Evolutionary conservation across 179 eudicot species (phyloP), one percentile per base, ranked within the genome.

Genomic region (Nepenthes alata): DNA sequence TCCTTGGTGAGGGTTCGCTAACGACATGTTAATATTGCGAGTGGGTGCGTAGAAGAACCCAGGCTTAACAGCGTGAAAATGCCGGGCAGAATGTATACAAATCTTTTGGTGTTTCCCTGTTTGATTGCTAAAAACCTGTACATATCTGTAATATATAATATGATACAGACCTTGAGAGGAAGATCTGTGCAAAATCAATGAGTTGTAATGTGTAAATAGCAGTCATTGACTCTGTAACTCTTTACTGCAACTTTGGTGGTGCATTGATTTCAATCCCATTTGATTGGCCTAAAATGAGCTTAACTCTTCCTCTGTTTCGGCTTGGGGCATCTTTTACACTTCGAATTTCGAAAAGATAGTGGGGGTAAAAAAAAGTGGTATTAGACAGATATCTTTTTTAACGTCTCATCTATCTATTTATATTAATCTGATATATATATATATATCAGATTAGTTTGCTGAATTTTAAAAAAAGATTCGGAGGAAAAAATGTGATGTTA

Each of bases 141-240:
- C 45, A 73, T 74, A 63, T 16, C 60, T 25, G 25, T 25, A 25
- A 25, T 25, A 25, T 25, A 25, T 25, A 25, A 25, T 25, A 25
- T 25, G n/a, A 53, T 48, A 75, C 8, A 41, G 61, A 15, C 5
- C 45, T 51, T 34, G 14, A 36, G 41, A 55, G 44, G 25, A 25
- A 63, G 58, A 49, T 55, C 35, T 16, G 13, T 55, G 55, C 50
- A 63, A 65, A 12, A 13, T 11, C 39, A 56, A 59, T 61, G 51
- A 66, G 65, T 56, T 68, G 25, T 55, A 71, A 67, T 50, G 35
- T 75, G 77, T 75, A 72, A 25, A 72, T 75, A 60, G 35, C 48
- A 63, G 65, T 25, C 57, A 52, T 5, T 53, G 1, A 51, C 55
- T 55, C 8, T 51, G 15, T 3, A 48, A 62, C 41, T 56, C 58